Percentiles rank a stretch among this genome's conserved stretches.
Evolutionary conservation across 345 rosid genomes (phyloP).

Genomic region (Hevea brasiliensis): DNA sequence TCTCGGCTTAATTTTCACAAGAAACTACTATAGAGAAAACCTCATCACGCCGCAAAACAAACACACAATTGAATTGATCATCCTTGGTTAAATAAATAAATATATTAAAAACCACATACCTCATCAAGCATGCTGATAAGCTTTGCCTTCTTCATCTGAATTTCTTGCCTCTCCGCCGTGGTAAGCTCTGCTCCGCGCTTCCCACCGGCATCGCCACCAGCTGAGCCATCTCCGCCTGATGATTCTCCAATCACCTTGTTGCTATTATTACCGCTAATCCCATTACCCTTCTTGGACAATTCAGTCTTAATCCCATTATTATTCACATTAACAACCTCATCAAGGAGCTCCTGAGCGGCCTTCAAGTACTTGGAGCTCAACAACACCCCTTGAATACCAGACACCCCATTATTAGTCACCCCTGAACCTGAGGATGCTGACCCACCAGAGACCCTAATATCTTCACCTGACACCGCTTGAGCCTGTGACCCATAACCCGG

Average conservation of each 20-base stretch:
- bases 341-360: slow-evolving; percentile 90
- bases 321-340: slow-evolving; percentile 86
- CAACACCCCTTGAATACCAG: slow-evolving; percentile 60
- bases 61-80: not conserved
- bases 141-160: slow-evolving; percentile 98
- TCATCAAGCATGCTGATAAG: slow-evolving; percentile 88
- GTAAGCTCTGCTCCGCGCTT: slow-evolving; percentile 59
- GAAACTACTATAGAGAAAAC: no score
- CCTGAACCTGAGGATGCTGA: slow-evolving; percentile 75
- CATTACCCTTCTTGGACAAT: slow-evolving; percentile 45
- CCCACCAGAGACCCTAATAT: slow-evolving; percentile 50
- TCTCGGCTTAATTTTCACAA: not conserved
- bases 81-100: not conserved
- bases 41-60: no score
- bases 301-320: slow-evolving; percentile 35
- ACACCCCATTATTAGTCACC: slow-evolving; percentile 55
- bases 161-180: slow-evolving; percentile 89
- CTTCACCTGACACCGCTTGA: slow-evolving; percentile 42
- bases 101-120: slow-evolving; percentile 39
- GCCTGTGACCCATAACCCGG: slow-evolving; percentile 53
- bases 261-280: slow-evolving; percentile 27
- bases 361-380: slow-evolving; percentile 91
- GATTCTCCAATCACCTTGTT: slow-evolving; percentile 56
- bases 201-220: slow-evolving; percentile 46
- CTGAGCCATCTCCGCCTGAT: slow-evolving; percentile 46